Percentiles rank a stretch among this genome's conserved stretches.
phyloP scores from a whole-genome alignment of 192 early-diverging fungal genomes.

The Rhizophlyctis rosea region DNA sequence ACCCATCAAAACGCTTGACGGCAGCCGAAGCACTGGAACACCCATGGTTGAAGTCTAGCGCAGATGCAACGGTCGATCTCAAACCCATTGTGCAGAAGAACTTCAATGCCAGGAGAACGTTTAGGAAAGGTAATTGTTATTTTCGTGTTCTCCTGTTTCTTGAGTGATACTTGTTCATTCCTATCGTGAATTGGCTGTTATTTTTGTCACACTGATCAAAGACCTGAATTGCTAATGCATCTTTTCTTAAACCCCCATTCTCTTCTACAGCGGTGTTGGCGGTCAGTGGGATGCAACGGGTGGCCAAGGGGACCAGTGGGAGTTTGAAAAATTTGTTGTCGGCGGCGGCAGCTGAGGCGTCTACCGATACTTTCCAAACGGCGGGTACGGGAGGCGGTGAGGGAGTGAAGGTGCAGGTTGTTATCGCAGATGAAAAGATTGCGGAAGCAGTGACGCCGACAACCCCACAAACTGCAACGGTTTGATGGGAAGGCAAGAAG shows the following conservation, averaged over 20 bases:
- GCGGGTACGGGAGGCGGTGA: too few species aligned
- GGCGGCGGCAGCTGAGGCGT: not conserved
- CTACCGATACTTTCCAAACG: too few species aligned
- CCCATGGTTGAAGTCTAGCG: conserved; percentile 43
- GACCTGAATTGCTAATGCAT: too few species aligned
- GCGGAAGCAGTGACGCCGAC: too few species aligned
- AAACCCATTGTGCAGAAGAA: conserved; percentile 58
- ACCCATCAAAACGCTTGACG: conserved; percentile 65
- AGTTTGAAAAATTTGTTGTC: not conserved
- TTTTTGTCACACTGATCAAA: too few species aligned
- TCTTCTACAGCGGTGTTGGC: conserved; percentile 16
- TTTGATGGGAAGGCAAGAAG: too few species aligned
- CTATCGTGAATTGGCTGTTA: not conserved
- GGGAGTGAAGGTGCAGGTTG: too few species aligned
- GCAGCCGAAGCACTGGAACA: conserved; percentile 42
- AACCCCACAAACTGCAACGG: too few species aligned
- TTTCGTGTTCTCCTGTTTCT: not conserved
- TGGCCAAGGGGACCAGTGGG: not conserved
- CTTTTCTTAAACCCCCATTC: not conserved
- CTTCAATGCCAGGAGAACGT: conserved; percentile 66
- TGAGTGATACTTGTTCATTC: not conserved
- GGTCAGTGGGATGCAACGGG: conserved; percentile 11
- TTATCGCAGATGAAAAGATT: too few species aligned
- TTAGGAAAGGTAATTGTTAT: conserved; percentile 48
- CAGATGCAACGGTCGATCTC: conserved; percentile 40